phyloP scores from a whole-genome alignment of 2,329 filamentous ascomycete genomes.

The Beauveria caledonica region DNA sequence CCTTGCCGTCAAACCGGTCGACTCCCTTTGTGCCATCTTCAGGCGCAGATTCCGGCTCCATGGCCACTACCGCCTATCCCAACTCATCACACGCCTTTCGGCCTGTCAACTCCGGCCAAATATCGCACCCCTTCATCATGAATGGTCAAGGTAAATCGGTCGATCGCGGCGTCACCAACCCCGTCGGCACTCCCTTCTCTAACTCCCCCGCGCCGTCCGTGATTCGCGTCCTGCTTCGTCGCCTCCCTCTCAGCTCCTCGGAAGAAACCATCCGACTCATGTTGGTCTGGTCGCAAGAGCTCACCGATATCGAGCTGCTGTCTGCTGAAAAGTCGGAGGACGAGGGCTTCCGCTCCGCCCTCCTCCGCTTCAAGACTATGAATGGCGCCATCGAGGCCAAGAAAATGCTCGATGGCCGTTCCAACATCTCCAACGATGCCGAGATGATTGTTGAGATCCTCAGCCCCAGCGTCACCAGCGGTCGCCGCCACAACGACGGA shows the following conservation, averaged over 20 bases:
- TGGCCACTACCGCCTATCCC: conserved; percentile 38
- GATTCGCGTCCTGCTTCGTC: conserved; percentile 42
- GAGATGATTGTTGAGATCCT: conserved; percentile 52
- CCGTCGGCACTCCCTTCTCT: conserved; percentile 32
- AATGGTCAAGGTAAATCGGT: conserved; percentile 24
- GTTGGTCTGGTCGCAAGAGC: conserved; percentile 51
- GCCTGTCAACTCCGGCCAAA: conserved; percentile 23
- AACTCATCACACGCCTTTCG: conserved; percentile 30
- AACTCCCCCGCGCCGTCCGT: conserved; percentile 25
- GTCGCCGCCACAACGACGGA: conserved; percentile 19
- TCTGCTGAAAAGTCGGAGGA: conserved; percentile 42
- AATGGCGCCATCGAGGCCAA: conserved; percentile 49
- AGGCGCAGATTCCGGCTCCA: conserved; percentile 20
- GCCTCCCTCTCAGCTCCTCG: conserved; percentile 44
- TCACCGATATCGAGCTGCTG: conserved; percentile 43
- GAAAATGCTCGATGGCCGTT: conserved; percentile 48
- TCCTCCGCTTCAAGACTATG: conserved; percentile 45
- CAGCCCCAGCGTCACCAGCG: conserved; percentile 27
- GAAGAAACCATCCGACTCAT: conserved; percentile 48
- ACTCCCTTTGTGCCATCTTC: conserved; percentile 26
- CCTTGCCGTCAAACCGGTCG: conserved; percentile 22
- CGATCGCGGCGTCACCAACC: conserved; percentile 35
- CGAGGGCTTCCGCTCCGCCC: conserved; percentile 40
- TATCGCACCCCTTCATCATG: conserved; percentile 27
- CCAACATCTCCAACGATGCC: conserved; percentile 40